Conservation (phyloP, 805 yeast genomes). For the Candida michaelii region DNA sequence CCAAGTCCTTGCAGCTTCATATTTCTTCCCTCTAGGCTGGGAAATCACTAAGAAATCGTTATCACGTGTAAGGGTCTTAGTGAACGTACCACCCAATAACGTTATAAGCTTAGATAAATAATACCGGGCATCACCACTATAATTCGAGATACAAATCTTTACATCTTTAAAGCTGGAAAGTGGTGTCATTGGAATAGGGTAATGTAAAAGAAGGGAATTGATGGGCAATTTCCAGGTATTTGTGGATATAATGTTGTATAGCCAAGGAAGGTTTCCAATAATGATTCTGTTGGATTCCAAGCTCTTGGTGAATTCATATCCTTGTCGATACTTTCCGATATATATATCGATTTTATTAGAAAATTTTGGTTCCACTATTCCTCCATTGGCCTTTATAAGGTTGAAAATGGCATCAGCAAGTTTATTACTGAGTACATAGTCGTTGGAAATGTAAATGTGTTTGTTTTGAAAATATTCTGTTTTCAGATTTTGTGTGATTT, state of each 20-base stretch:
- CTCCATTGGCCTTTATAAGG: constrained; percentile 56
- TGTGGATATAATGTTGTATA: constrained; percentile 62
- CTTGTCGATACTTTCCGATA: constrained; percentile 63
- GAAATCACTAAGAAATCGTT: constrained; percentile 77
- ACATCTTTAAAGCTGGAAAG: constrained; percentile 55
- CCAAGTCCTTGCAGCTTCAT: constrained; percentile 74
- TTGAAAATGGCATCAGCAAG: constrained; percentile 38
- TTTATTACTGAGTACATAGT: constrained; percentile 52
- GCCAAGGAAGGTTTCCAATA: constrained; percentile 72
- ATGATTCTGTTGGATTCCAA: constrained; percentile 40
- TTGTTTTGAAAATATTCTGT: constrained; percentile 41
- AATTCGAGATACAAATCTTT: constrained; percentile 70
- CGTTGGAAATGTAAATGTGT: constrained; percentile 51
- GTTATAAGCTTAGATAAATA: constrained; percentile 65
- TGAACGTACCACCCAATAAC: constrained; percentile 74
- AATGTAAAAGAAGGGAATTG: constrained; percentile 57
- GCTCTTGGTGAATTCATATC: constrained; percentile 53
- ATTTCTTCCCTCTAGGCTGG: constrained; percentile 68
- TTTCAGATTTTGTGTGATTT: neutral
- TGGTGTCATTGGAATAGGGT: constrained; percentile 60
- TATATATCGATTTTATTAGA: constrained; percentile 36
- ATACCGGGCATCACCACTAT: constrained; percentile 78
- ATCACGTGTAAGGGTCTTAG: constrained; percentile 59
- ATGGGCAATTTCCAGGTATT: constrained; percentile 57
- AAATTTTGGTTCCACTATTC: constrained; percentile 36